Evolutionary conservation across 176 grass and related monocot species (phyloP), one percentile per base, ranked within the genome.

Genomic region (Oryza officinalis): DNA sequence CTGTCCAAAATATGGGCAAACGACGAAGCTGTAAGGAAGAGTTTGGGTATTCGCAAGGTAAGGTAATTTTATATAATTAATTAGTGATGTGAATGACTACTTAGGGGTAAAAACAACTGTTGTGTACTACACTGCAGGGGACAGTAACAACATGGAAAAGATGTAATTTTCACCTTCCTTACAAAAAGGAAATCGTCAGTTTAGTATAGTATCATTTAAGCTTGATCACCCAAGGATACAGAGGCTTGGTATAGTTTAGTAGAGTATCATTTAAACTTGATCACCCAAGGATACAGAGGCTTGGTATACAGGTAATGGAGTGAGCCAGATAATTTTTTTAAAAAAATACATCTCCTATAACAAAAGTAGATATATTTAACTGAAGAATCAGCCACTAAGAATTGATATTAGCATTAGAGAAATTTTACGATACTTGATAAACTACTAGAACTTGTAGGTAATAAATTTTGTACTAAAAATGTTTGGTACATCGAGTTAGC

Each of bases 1-100:
- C 54, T 92, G 2, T 90, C 87, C 13, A 74, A 82, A 45, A 1
- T 78, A 3, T 93, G 91, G 91, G 28, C 87, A 71, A 83, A 93
- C 26, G 63, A 89, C 12, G 75, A 66, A 25, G 28, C 44, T 27
- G 86, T 89, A 10, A 86, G 83, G 69, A 38, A 88, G 26, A 75
- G 46, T 41, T 80, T 92, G 25, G 87, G 74, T 12, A 89, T 89
- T 54, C 80, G 41, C 12, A 40, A 81, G 22, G 81, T 91, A 90
- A 69, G 22, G 13, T 35, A 69, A 18, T 1, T 27, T 15, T 60
- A 20, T 17, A 70, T 40, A 43, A 8, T 71, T 40, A 43, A 8
- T 71, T 40, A 43, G 30, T 47, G 45, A 47, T 47, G 45, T 47
- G 15, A 47, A 14, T 47, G 5, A 15, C 45, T 15, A 47, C 3